Base-by-base conservation (phyloP, 371 early-diverging fungal species). In the Mortierella sp. region DNA sequence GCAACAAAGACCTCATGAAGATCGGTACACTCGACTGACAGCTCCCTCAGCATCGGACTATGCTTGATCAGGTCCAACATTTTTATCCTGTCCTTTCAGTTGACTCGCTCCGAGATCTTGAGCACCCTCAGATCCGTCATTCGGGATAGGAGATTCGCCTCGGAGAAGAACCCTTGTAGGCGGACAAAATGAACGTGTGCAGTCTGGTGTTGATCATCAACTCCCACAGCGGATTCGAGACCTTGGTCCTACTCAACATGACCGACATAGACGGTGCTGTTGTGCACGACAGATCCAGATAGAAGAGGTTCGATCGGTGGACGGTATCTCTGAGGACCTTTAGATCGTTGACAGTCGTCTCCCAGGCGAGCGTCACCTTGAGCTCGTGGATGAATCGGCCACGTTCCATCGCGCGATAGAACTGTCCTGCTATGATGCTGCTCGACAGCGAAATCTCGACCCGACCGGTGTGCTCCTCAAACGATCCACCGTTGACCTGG, bases 211-310 rank as follows among this genome's bases (percentile, higher is more conserved):
- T 43, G 16, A 40, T 37, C 22, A 80, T 68, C 65, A 80, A 66
- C 26, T 80, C 73, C 70, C 76, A 63, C 2, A 80, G 43, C 0
- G 80, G 80, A 50, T 80, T 76, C 14, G 71, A 63, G 1, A 58
- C 44, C 66, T 73, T 75, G 37, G 39, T 68, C 41, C 76, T 68
- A 22, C 44, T 68, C 37, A 80, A 52, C 19, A 71, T 52, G 24
- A 64, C 70, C 1, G 69, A 31, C 14, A 70, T 47, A 1, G 64
- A 45, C 2, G 7, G 64, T 43, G 61, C 14, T 13, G 29, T 52
- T 13, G 44, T 47, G 45, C 71, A 74, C 24, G 53, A 63, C 43
- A 64, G 47, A 8, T 73, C 73, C 29, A 80, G 24, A 16, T 64
- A 34, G n/a, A 64, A 63, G 4, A 80, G 37, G 24, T 48, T 67